These are phyloP conservation scores for Secale cereale DNA, from an alignment of 176 grass and related monocot species.

Conservation along the genomic window DNA sequence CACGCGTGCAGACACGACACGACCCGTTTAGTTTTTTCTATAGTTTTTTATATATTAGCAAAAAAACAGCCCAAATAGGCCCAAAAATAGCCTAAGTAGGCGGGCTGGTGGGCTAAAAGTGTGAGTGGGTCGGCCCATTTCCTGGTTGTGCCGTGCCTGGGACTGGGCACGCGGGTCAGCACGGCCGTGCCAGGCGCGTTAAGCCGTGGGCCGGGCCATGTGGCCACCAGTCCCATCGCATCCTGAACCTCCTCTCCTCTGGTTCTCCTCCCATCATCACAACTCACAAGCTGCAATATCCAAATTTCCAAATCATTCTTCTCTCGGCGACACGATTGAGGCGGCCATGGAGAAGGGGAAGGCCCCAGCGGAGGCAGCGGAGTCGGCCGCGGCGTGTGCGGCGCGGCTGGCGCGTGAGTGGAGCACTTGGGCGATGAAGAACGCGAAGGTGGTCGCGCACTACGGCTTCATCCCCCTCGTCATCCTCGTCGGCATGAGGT, in stretches of 20 bases:
- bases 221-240: background rate
- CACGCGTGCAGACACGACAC: too few relatives aligned
- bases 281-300: background rate
- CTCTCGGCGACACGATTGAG: background rate
- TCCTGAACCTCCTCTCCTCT: background rate
- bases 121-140: too few relatives aligned
- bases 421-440: slow-evolving; percentile 77
- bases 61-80: too few relatives aligned
- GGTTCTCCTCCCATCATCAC: background rate
- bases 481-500: slow-evolving; percentile 66
- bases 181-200: too few relatives aligned
- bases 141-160: too few relatives aligned
- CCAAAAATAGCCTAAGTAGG: too few relatives aligned
- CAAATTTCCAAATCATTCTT: background rate
- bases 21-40: too few relatives aligned
- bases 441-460: slow-evolving; percentile 62
- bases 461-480: slow-evolving; percentile 70
- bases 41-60: too few relatives aligned
- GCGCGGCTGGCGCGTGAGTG: slow-evolving; percentile 39
- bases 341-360: slow-evolving; percentile 38
- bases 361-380: background rate
- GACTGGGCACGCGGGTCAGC: too few relatives aligned
- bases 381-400: slow-evolving; percentile 3
- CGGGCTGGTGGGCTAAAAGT: too few relatives aligned
- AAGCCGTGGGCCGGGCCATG: too few relatives aligned